Evolutionary conservation across 2,329 filamentous ascomycete genomes (phyloP).

Genomic region (Fusarium azukiicola): DNA sequence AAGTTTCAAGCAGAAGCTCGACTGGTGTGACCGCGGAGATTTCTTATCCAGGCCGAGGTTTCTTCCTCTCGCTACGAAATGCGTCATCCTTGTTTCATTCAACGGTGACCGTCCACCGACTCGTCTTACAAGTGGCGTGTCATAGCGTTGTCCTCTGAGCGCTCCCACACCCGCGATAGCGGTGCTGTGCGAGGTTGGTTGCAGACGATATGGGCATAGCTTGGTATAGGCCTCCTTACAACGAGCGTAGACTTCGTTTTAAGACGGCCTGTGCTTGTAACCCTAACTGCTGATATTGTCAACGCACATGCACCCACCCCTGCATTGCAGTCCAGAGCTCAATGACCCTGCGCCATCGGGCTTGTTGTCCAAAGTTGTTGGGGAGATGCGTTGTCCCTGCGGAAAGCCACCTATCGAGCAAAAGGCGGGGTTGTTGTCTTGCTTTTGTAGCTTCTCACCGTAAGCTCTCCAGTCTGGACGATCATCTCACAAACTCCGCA

Average conservation of each 20-base stretch:
- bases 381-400: slow-evolving; percentile 29
- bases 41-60: slow-evolving; percentile 24
- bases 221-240: background rate
- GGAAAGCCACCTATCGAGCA: slow-evolving; percentile 15
- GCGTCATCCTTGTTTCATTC: slow-evolving; percentile 50
- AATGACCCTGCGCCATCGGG: slow-evolving; percentile 15
- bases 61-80: slow-evolving; percentile 19
- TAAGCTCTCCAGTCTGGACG: slow-evolving; percentile 13
- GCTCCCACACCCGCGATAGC: slow-evolving; percentile 18
- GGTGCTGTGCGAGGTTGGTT: slow-evolving; percentile 19
- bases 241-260: background rate
- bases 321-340: background rate
- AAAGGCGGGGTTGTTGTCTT: slow-evolving; percentile 15
- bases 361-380: slow-evolving; percentile 34
- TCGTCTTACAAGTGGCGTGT: slow-evolving; percentile 43
- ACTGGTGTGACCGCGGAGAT: background rate
- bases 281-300: slow-evolving; percentile 2
- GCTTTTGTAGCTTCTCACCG: slow-evolving; percentile 13
- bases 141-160: slow-evolving; percentile 32
- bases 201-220: slow-evolving; percentile 4
- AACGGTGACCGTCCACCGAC: slow-evolving; percentile 17
- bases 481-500: slow-evolving; percentile 26
- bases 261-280: background rate
- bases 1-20: slow-evolving; percentile 6
- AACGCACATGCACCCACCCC: slow-evolving; percentile 7